Conservation (phyloP, 2,329 filamentous ascomycete species). For the Camillea tinctor region DNA sequence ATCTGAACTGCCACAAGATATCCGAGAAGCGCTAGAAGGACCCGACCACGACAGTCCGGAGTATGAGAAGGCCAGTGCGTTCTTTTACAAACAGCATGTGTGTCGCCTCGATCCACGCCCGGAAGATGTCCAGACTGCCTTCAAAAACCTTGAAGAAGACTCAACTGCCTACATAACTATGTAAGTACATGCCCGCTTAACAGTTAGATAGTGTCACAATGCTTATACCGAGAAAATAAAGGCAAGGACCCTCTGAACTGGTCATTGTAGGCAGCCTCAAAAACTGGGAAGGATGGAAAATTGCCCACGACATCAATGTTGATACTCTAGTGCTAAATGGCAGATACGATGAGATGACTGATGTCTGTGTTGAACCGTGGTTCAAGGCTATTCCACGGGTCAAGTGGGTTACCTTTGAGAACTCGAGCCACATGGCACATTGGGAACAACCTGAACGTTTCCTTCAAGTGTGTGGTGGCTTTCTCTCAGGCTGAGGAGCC, state of each 20-base stretch:
- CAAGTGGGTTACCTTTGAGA: constrained; percentile 20
- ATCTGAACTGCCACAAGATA: constrained; percentile 18
- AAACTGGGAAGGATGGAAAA: constrained; percentile 11
- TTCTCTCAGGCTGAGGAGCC: constrained; percentile 4
- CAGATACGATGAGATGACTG: constrained; percentile 10
- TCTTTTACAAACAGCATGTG: constrained; percentile 18
- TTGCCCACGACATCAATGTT: constrained; percentile 6
- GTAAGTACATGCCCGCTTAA: neutral
- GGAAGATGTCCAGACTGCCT: constrained; percentile 15
- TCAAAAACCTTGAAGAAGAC: constrained; percentile 21
- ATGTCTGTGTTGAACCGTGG: constrained; percentile 11
- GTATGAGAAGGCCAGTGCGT: constrained; percentile 15
- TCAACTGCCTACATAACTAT: constrained; percentile 15
- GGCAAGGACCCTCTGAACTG: constrained; percentile 12
- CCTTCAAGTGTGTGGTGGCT: constrained; percentile 11
- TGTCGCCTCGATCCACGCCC: constrained; percentile 23
- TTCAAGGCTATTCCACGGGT: constrained; percentile 17
- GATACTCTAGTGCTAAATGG: constrained; percentile 7
- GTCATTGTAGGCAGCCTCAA: constrained; percentile 8
- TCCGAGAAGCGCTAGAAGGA: constrained; percentile 12
- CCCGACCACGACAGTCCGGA: constrained; percentile 22
- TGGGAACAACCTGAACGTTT: constrained; percentile 19
- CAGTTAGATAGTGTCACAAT: neutral
- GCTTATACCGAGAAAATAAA: neutral
- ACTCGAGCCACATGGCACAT: constrained; percentile 18